phyloP scores from a whole-genome alignment of 768 basidiomycete species.

The Auricularia sp. region DNA sequence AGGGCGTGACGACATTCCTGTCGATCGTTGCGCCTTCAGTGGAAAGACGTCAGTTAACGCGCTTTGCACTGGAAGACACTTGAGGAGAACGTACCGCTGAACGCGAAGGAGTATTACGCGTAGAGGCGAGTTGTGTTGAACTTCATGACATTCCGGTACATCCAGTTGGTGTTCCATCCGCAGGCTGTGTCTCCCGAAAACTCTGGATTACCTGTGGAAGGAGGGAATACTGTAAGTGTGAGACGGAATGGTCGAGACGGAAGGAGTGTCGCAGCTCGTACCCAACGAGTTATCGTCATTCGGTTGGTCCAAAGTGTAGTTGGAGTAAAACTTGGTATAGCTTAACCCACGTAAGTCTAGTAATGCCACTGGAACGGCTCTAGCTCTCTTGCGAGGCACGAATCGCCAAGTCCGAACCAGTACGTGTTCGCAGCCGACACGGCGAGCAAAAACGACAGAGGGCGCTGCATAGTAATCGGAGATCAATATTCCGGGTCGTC shows the following conservation, averaged over 20 bases:
- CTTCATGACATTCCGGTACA: slow-evolving; percentile 40
- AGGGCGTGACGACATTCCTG: slow-evolving; percentile 38
- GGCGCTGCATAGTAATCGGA: too few relatives aligned
- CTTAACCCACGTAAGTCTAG: too few relatives aligned
- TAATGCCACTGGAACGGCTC: too few relatives aligned
- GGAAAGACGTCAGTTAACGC: slow-evolving; percentile 33
- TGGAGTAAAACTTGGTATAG: slow-evolving; percentile 13
- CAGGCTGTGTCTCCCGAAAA: slow-evolving; percentile 44
- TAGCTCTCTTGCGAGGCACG: not conserved
- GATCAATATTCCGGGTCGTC: too few relatives aligned
- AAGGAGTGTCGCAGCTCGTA: not conserved
- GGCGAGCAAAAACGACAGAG: too few relatives aligned
- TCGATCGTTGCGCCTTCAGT: not conserved
- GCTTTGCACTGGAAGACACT: slow-evolving; percentile 37
- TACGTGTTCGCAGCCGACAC: slow-evolving; percentile 23
- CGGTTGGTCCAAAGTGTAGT: slow-evolving; percentile 29
- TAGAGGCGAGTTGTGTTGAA: slow-evolving; percentile 45
- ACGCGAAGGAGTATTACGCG: slow-evolving; percentile 53
- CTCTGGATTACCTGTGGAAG: slow-evolving; percentile 28
- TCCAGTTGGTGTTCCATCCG: slow-evolving; percentile 42
- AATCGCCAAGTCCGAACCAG: slow-evolving; percentile 49
- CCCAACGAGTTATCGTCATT: slow-evolving; percentile 39
- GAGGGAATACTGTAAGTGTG: too few relatives aligned
- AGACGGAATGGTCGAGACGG: too few relatives aligned
- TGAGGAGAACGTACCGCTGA: slow-evolving; percentile 44